Evolutionary conservation across 345 rosid species (phyloP), one percentile per base, ranked within the genome.

Genomic region (Camelina sativa): DNA sequence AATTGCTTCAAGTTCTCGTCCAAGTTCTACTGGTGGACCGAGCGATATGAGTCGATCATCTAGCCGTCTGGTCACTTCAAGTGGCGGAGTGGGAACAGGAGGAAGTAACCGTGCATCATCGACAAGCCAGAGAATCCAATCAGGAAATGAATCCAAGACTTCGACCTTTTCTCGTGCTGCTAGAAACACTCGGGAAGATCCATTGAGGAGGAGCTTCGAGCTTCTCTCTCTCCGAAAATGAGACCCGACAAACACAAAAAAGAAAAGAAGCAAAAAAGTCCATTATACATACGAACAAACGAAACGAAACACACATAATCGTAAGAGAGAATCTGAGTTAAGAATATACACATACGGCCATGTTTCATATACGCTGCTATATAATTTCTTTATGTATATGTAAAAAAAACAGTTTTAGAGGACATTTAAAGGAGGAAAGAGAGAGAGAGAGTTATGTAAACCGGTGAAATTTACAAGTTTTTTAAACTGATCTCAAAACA

Each of bases 21-120:
- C 93, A n/a, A 82, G 86, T 84, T 86, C 96, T 5, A 85, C 91
- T 0, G 97, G 91, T 7, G 93, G 84, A 77, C 87, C 84, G n/a
- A 81, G 82, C 37, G 91, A 86, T 35, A 28, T 28, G 4, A 65
- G 73, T 55, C 86, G 89, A n/a, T 63, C 50, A 5, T 69, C 85
- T 22, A 86, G 87, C 77, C 82, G 92, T 64, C 43, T 93, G 57
- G 72, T 82, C 40, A 72, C 93, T n/a, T 85, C 84, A 69, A 83
- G 82, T 55, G 85, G 86, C 4, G 80, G 69, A 62, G 82, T 81
- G 16, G 87, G 91, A 15, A 40, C 9, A 0, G 75, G 70, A 0
- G 75, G 70, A 19, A 75, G 62, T 19, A 55, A 16, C 40, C 87
- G 96, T 46, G 28, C 85, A 60, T 84, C 97, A 60, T 84, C 97